A percentile compares a stretch with the other conserved stretches of the same genome.
These are phyloP conservation scores for Colletotrichum aenigma DNA, from an alignment of 2,329 filamentous ascomycete genomes.

Conservation along the genomic window DNA sequence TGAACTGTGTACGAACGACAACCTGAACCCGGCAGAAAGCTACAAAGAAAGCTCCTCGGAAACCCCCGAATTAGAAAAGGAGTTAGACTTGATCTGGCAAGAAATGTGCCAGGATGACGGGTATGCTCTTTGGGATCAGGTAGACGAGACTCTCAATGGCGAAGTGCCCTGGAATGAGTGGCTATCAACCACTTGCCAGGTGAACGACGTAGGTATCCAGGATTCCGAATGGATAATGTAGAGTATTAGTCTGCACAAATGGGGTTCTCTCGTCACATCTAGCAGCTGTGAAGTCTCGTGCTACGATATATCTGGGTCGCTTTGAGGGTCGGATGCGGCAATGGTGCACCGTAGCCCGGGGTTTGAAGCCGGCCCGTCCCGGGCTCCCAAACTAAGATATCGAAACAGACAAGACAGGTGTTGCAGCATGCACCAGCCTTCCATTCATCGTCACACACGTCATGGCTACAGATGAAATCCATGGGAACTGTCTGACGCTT, in stretches of 20 bases:
- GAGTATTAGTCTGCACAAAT: neutral
- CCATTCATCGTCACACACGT: no score
- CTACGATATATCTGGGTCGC: neutral
- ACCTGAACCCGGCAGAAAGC: neutral
- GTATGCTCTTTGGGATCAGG: neutral
- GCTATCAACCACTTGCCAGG: neutral
- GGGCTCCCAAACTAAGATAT: no score
- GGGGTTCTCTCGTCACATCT: no score
- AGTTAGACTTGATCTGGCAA: neutral
- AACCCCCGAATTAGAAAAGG: neutral
- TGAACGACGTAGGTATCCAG: neutral
- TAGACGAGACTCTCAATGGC: neutral
- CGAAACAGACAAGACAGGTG: no score
- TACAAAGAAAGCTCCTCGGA: neutral
- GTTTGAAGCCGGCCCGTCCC: no score
- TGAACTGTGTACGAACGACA: neutral
- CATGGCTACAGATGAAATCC: no score
- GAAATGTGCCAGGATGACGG: neutral
- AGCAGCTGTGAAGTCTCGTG: neutral
- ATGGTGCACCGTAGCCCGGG: no score
- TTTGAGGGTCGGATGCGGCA: neutral
- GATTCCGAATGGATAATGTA: neutral
- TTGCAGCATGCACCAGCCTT: no score
- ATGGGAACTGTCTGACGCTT: no score
- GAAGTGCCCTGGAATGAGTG: neutral